phyloP scores from a whole-genome alignment of 1,284 basidiomycete genomes.

The Neonothopanus nambi region DNA sequence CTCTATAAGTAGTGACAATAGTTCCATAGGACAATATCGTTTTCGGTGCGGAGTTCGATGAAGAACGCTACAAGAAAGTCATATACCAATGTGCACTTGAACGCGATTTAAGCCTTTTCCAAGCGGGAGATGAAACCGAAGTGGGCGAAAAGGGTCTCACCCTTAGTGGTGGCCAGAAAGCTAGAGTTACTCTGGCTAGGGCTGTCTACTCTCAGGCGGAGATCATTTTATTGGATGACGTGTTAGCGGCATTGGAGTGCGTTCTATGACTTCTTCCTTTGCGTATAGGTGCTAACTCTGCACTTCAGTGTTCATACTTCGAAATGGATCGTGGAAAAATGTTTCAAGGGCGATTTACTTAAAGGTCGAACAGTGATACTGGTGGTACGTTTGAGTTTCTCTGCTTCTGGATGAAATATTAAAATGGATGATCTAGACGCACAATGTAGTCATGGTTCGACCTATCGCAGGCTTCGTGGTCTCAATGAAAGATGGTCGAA shows the following conservation, averaged over 20 bases:
- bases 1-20: too few relatives aligned
- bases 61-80: conserved; percentile 71
- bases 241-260: conserved; percentile 55
- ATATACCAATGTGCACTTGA: conserved; percentile 55
- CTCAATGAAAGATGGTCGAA: conserved; percentile 47
- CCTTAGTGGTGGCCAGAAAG: conserved; percentile 70
- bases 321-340: conserved; percentile 75
- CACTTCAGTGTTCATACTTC: conserved; percentile 55
- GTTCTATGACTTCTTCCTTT: conserved; percentile 14
- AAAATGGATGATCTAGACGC: conserved; percentile 43
- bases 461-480: conserved; percentile 62
- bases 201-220: conserved; percentile 67
- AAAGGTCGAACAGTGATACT: conserved; percentile 70
- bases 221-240: conserved; percentile 67
- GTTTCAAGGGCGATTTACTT: conserved; percentile 70
- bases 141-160: conserved; percentile 52
- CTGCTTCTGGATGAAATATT: neutral
- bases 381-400: conserved; percentile 45
- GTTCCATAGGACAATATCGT: conserved; percentile 72
- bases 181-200: conserved; percentile 40
- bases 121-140: conserved; percentile 76
- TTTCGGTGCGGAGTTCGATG: conserved; percentile 76
- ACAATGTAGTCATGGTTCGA: conserved; percentile 59
- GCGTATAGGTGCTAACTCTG: conserved; percentile 32
- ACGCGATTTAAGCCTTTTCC: conserved; percentile 54